Evolutionary conservation across 768 basidiomycete species (phyloP).

Genomic region (Sistotremastrum suecicum): DNA sequence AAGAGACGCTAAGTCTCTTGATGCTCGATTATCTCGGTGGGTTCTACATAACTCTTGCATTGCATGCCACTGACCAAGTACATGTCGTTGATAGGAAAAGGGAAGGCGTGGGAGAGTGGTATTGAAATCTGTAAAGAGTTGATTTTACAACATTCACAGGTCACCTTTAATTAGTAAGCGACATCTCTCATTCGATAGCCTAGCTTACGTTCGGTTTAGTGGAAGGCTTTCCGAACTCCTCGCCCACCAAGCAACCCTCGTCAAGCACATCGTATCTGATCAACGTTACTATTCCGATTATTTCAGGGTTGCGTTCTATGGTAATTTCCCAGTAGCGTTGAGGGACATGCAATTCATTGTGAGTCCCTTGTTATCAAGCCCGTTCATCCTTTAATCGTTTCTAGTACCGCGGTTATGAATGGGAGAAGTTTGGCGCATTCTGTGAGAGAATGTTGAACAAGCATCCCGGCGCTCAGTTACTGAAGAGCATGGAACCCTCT

Average conservation of each 20-base stretch:
- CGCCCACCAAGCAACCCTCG: conserved; percentile 71
- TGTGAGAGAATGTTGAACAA: conserved; percentile 88
- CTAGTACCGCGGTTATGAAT: conserved; percentile 87
- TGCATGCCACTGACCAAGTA: neutral
- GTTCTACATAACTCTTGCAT: conserved; percentile 6
- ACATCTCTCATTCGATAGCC: neutral
- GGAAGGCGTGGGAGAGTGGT: conserved; percentile 94
- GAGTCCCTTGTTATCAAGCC: conserved; percentile 13
- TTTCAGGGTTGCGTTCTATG: conserved; percentile 88
- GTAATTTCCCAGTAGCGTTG: conserved; percentile 76
- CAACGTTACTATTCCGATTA: conserved; percentile 85
- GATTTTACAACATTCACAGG: conserved; percentile 72
- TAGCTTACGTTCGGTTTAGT: conserved; percentile 22
- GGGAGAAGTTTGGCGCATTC: conserved; percentile 85
- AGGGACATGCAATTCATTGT: conserved; percentile 87
- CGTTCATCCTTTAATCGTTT: conserved; percentile 1
- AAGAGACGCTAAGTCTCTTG: conserved; percentile 81
- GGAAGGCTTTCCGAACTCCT: conserved; percentile 74
- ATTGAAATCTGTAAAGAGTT: conserved; percentile 90
- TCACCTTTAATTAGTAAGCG: conserved; percentile 83
- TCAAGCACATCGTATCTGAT: conserved; percentile 74
- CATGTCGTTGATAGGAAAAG: conserved; percentile 49
- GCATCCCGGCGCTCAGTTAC: conserved; percentile 69
- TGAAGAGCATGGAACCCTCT: conserved; percentile 63
- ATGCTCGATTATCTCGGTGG: conserved; percentile 89